phyloP scores from a whole-genome alignment of 305 asterid species.

The Fraxinus nigra region DNA sequence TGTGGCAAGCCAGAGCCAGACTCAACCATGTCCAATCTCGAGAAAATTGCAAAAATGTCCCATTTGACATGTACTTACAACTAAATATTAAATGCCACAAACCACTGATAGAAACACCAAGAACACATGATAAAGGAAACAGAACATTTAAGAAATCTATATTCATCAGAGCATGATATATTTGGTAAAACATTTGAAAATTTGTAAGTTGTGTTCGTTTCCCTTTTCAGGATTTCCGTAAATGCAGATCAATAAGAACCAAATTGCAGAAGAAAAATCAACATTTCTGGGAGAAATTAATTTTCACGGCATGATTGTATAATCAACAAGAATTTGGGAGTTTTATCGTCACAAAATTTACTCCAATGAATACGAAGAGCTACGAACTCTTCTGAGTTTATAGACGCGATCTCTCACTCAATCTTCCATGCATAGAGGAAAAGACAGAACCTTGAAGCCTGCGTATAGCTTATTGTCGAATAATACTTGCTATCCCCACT shows the following conservation, averaged over 20 bases:
- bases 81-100: neutral
- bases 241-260: neutral
- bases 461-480: constrained; percentile 64
- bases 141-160: neutral
- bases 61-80: neutral
- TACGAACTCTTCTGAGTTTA: neutral
- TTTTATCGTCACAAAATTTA: neutral
- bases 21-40: neutral
- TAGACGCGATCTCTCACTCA: neutral
- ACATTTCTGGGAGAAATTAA: neutral
- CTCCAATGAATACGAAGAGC: neutral
- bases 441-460: constrained; percentile 55
- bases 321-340: neutral
- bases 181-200: neutral
- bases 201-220: neutral
- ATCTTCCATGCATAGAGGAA: constrained; percentile 86
- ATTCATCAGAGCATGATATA: neutral
- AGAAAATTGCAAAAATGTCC: neutral
- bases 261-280: neutral
- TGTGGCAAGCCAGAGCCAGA: neutral
- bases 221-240: neutral
- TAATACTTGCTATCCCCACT: constrained; percentile 62
- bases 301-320: neutral
- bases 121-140: neutral
- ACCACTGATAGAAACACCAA: neutral